These are phyloP conservation scores for Blastobotrys robertii DNA, from an alignment of 805 yeast species.

Conservation along the genomic window DNA sequence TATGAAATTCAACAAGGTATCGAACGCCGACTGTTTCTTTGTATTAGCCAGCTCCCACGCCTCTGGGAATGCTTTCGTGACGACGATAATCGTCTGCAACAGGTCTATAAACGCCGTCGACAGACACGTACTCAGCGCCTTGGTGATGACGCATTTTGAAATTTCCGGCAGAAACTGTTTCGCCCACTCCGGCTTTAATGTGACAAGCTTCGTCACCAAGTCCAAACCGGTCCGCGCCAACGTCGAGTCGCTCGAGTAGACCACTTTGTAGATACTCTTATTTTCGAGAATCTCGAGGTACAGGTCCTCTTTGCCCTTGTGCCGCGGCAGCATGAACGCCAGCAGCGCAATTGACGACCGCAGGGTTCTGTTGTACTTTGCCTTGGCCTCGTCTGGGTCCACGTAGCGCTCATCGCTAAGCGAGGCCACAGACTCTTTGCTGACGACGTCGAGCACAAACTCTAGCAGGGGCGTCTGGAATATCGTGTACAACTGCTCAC, in stretches of 20 bases:
- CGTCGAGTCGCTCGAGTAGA: slow-evolving; percentile 31
- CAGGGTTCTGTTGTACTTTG: slow-evolving; percentile 53
- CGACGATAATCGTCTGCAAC: slow-evolving; percentile 29
- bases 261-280: slow-evolving; percentile 39
- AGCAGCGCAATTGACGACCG: slow-evolving; percentile 42
- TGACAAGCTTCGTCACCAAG: slow-evolving; percentile 28
- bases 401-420: slow-evolving; percentile 68
- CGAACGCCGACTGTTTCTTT: slow-evolving; percentile 13
- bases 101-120: slow-evolving; percentile 19
- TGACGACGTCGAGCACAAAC: slow-evolving; percentile 42
- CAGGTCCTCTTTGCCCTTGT: slow-evolving; percentile 8
- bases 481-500: slow-evolving; percentile 49
- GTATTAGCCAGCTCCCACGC: slow-evolving; percentile 17
- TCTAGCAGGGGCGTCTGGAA: slow-evolving; percentile 49
- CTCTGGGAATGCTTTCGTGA: slow-evolving; percentile 34
- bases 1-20: slow-evolving; percentile 11
- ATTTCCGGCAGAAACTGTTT: slow-evolving; percentile 5
- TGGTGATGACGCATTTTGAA: slow-evolving; percentile 10
- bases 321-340: slow-evolving; percentile 22
- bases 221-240: slow-evolving; percentile 35
- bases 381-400: slow-evolving; percentile 51
- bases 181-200: slow-evolving; percentile 10
- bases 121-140: slow-evolving; percentile 14
- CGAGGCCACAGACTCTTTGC: slow-evolving; percentile 49
- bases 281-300: slow-evolving; percentile 30